Evolutionary conservation across 2,329 filamentous ascomycete genomes (phyloP).

Genomic region (Xenoacremonium recifei): DNA sequence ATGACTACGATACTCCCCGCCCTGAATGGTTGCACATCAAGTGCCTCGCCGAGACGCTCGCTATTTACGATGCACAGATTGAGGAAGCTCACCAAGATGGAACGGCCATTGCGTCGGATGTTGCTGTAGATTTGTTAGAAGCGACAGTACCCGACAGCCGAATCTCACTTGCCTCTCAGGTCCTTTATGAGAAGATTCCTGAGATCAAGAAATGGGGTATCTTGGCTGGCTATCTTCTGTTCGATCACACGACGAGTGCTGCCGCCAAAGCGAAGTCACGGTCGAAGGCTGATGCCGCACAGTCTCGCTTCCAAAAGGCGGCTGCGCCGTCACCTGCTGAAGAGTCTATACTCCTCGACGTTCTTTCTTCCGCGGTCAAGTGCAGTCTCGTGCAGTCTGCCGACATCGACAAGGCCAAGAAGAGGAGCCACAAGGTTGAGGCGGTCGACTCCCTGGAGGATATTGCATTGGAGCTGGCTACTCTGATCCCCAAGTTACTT

Average conservation of each 20-base stretch:
- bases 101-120: conserved; percentile 44
- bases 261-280: conserved; percentile 50
- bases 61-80: conserved; percentile 74
- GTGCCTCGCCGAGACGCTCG: conserved; percentile 79
- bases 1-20: conserved; percentile 74
- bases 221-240: conserved; percentile 85
- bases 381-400: conserved; percentile 64
- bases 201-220: conserved; percentile 87
- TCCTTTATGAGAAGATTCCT: conserved; percentile 76
- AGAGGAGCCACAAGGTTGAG: conserved; percentile 59
- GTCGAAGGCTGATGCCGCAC: conserved; percentile 51
- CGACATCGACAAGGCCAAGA: conserved; percentile 62
- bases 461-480: conserved; percentile 73
- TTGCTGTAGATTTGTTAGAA: conserved; percentile 56
- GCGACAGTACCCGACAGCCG: conserved; percentile 71
- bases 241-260: conserved; percentile 75
- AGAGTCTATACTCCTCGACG: conserved; percentile 82
- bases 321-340: conserved; percentile 74
- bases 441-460: conserved; percentile 73
- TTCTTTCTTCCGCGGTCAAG: conserved; percentile 80
- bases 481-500: conserved; percentile 77
- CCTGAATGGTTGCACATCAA: conserved; percentile 90
- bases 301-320: conserved; percentile 65
- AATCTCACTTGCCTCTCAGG: conserved; percentile 82
- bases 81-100: conserved; percentile 52